Evolutionary conservation across 495 filamentous ascomycete species (phyloP).

Genomic region (Trichocladium antarcticum): DNA sequence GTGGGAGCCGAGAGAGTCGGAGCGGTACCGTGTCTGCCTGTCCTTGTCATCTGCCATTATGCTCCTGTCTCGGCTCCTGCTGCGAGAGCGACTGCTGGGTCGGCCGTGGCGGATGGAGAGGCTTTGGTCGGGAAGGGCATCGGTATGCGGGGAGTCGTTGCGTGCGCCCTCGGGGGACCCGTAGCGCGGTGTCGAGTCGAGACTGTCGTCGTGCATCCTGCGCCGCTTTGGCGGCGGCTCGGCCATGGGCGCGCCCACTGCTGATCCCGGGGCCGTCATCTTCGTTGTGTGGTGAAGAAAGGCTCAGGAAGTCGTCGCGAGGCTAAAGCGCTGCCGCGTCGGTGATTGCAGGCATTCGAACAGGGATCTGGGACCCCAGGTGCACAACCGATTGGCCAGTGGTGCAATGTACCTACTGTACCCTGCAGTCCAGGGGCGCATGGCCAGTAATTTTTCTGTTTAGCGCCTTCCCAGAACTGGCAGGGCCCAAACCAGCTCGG

Average conservation of each 20-base stretch:
- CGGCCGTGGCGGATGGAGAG: constrained; percentile 34
- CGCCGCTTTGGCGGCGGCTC: constrained; percentile 45
- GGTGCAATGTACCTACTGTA: too few species aligned
- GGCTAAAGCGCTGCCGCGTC: too few species aligned
- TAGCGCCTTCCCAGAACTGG: too few species aligned
- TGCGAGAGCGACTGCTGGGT: constrained; percentile 23
- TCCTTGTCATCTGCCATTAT: constrained; percentile 7
- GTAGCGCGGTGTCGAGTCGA: constrained; percentile 28
- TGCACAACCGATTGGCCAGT: not conserved
- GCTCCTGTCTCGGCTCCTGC: constrained; percentile 21
- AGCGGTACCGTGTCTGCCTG: constrained; percentile 24
- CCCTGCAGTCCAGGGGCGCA: too few species aligned
- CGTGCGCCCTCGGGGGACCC: constrained; percentile 16
- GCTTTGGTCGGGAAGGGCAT: constrained; percentile 14
- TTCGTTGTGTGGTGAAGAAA: not conserved
- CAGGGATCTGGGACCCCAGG: too few species aligned
- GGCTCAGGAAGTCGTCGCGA: not conserved
- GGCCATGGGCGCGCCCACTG: constrained; percentile 15
- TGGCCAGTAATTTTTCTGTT: too few species aligned
- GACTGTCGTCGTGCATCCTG: constrained; percentile 39
- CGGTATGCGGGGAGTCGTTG: not conserved
- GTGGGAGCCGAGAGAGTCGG: constrained; percentile 6
- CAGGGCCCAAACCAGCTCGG: too few species aligned
- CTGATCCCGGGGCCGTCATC: constrained; percentile 32
- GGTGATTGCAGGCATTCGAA: too few species aligned